Percentiles rank a stretch among this genome's conserved stretches.
Conservation (phyloP, 768 basidiomycete species). For the Rhodocollybia butyracea region DNA sequence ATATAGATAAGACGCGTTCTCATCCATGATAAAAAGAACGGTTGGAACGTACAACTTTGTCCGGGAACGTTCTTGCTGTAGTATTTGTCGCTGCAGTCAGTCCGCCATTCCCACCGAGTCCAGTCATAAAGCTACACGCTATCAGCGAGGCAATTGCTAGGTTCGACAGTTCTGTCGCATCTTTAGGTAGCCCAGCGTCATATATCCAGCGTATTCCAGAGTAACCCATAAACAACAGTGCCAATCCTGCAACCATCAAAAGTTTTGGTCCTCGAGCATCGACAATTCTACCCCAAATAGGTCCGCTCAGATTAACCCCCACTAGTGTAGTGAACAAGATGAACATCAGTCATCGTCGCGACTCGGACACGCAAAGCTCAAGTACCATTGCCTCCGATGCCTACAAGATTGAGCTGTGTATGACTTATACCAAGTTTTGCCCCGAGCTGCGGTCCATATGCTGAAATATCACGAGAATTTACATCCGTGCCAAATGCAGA, state of each 20-base stretch:
- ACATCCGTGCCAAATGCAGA: too few species aligned
- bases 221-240: conserved; percentile 52
- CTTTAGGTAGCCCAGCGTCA: conserved; percentile 19
- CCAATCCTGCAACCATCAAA: conserved; percentile 43
- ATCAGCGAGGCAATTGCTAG: conserved; percentile 37
- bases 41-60: conserved; percentile 35
- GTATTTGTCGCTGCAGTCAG: conserved; percentile 51
- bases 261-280: conserved; percentile 52
- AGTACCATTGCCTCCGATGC: conserved; percentile 52
- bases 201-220: conserved; percentile 50
- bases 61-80: conserved; percentile 59
- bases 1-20: background rate
- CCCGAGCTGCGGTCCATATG: conserved; percentile 69
- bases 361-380: too few species aligned
- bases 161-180: conserved; percentile 17
- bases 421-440: conserved; percentile 50
- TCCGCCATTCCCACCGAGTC: conserved; percentile 55
- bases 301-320: conserved; percentile 54
- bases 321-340: conserved; percentile 25
- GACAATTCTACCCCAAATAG: conserved; percentile 54
- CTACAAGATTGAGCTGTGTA: conserved; percentile 60
- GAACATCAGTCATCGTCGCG: background rate
- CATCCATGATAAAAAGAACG: background rate
- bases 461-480: conserved; percentile 21
- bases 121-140: conserved; percentile 50